Percentiles rank a stretch among this genome's conserved stretches.
Evolutionary conservation across 2,329 filamentous ascomycete genomes (phyloP).

Genomic region (Cytospora schulzeri): DNA sequence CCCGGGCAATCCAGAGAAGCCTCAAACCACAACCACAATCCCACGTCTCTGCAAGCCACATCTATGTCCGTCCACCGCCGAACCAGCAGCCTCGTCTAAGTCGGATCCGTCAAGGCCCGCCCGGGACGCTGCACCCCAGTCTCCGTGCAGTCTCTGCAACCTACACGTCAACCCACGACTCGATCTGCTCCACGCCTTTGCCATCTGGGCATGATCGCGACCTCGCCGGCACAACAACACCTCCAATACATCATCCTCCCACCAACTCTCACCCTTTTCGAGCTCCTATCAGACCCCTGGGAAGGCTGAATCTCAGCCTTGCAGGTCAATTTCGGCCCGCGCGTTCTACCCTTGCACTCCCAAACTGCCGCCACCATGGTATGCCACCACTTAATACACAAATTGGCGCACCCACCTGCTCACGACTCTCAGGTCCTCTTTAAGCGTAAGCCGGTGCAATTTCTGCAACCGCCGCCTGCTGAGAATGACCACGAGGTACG

Average conservation of each 20-base stretch:
- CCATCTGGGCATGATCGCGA: slow-evolving; percentile 22
- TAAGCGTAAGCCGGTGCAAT: slow-evolving; percentile 92
- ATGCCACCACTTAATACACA: slow-evolving; percentile 29
- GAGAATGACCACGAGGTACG: slow-evolving; percentile 83
- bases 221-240: slow-evolving; percentile 31
- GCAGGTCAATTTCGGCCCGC: slow-evolving; percentile 40
- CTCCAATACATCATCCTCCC: slow-evolving; percentile 33
- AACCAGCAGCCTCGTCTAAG: slow-evolving; percentile 30
- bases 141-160: slow-evolving; percentile 29
- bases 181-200: slow-evolving; percentile 25
- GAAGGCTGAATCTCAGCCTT: slow-evolving; percentile 46
- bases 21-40: slow-evolving; percentile 11
- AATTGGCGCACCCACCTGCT: slow-evolving; percentile 31
- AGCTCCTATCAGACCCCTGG: slow-evolving; percentile 31
- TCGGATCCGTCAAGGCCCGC: slow-evolving; percentile 27
- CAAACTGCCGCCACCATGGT: slow-evolving; percentile 38
- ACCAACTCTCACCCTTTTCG: slow-evolving; percentile 34
- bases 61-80: slow-evolving; percentile 13
- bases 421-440: slow-evolving; percentile 73
- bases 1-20: slow-evolving; percentile 8
- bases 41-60: slow-evolving; percentile 11
- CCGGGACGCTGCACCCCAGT: slow-evolving; percentile 26
- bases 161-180: slow-evolving; percentile 28
- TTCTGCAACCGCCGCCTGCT: slow-evolving; percentile 70
- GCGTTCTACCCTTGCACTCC: slow-evolving; percentile 25